Conservation (phyloP, 805 yeast species). For the Metschnikowia kofuensis region DNA sequence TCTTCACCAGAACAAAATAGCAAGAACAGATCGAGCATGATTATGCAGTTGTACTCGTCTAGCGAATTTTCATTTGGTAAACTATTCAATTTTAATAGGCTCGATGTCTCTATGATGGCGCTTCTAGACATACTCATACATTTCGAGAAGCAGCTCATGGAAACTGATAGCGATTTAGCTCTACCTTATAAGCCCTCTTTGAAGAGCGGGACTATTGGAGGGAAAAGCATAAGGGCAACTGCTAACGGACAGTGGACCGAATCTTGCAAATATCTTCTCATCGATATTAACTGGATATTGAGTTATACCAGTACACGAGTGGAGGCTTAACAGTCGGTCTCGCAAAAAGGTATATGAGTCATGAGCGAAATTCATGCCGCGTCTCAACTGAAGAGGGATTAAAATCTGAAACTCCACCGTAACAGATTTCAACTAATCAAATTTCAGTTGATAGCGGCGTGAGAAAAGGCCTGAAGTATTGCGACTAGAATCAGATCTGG, state of each 20-base stretch:
- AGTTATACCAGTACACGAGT: constrained; percentile 57
- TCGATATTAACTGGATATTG: constrained; percentile 78
- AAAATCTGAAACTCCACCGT: too few species aligned
- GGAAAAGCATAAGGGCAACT: constrained; percentile 67
- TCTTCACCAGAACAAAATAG: not conserved
- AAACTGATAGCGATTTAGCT: constrained; percentile 53
- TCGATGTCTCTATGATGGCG: constrained; percentile 82
- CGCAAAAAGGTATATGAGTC: not conserved
- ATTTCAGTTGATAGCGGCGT: too few species aligned
- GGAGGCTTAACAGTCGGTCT: not conserved
- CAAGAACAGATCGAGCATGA: constrained; percentile 27
- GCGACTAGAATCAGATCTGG: too few species aligned
- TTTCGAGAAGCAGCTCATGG: constrained; percentile 44
- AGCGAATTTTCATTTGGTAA: constrained; percentile 75
- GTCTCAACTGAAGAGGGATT: not conserved
- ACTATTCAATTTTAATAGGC: constrained; percentile 65
- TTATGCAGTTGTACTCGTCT: constrained; percentile 58
- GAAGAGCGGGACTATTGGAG: constrained; percentile 67
- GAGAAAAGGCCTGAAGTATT: too few species aligned
- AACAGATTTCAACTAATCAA: too few species aligned
- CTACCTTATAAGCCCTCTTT: constrained; percentile 68
- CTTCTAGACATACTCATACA: constrained; percentile 59
- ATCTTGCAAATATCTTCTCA: constrained; percentile 78
- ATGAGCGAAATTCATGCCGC: not conserved
- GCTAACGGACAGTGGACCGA: constrained; percentile 84